These are phyloP conservation scores for Cyclotella kingstonii DNA, from an alignment of 108 stramenopile species.

Conservation along the genomic window DNA sequence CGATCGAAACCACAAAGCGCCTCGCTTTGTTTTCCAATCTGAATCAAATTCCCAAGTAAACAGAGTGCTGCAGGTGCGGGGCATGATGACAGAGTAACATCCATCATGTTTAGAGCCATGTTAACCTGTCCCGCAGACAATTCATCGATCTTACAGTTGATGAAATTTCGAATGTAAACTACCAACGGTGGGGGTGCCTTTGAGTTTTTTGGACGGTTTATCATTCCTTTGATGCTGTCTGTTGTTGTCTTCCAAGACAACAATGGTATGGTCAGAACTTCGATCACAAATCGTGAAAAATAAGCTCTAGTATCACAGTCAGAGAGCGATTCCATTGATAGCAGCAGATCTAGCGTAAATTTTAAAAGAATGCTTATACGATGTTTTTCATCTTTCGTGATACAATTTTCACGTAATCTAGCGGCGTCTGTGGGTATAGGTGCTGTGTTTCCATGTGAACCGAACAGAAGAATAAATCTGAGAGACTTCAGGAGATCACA, in stretches of 20 bases:
- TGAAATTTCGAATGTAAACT: constrained; percentile 41
- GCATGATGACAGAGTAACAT: constrained; percentile 58
- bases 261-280: constrained; percentile 72
- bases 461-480: constrained; percentile 47
- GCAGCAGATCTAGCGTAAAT: constrained; percentile 38
- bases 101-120: constrained; percentile 40
- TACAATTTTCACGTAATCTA: constrained; percentile 52
- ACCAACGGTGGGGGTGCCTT: constrained; percentile 33
- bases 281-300: constrained; percentile 56
- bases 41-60: constrained; percentile 70
- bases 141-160: constrained; percentile 25
- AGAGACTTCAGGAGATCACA: constrained; percentile 39
- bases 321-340: background rate
- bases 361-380: constrained; percentile 43
- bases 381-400: constrained; percentile 43
- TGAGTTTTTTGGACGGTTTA: background rate
- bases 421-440: constrained; percentile 58
- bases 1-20: constrained; percentile 51
- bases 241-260: constrained; percentile 65
- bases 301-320: constrained; percentile 21
- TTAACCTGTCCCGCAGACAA: constrained; percentile 51
- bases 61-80: constrained; percentile 67
- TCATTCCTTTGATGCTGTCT: constrained; percentile 24
- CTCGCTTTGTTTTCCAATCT: constrained; percentile 54
- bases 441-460: constrained; percentile 25